A percentile compares a stretch with the other conserved stretches of the same genome.
These are phyloP conservation scores for Penicillium odoratum DNA, from an alignment of 495 filamentous ascomycete genomes.

Conservation along the genomic window DNA sequence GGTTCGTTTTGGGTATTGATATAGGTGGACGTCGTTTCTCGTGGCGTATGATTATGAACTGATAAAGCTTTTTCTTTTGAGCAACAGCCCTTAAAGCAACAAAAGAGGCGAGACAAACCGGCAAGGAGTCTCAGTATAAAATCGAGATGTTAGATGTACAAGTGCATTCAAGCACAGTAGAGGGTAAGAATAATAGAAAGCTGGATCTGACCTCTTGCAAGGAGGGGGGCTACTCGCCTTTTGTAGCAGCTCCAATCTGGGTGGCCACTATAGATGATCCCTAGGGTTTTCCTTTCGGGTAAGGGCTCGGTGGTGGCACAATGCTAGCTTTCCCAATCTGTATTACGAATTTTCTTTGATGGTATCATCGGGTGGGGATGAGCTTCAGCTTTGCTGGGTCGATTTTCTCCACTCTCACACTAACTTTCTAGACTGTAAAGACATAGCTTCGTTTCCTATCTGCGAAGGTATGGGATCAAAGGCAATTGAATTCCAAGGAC, in stretches of 20 bases:
- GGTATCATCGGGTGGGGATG: not conserved
- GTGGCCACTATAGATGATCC: not conserved
- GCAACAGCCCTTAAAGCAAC: constrained; percentile 28
- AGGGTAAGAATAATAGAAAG: constrained; percentile 3
- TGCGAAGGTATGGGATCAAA: not conserved
- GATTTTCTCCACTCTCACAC: constrained; percentile 6
- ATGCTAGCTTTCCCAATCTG: not conserved
- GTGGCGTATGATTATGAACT: constrained; percentile 15
- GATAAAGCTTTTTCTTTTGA: constrained; percentile 19
- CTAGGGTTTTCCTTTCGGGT: not conserved
- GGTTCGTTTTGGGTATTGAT: not conserved
- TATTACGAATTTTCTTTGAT: constrained; percentile 2
- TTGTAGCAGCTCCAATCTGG: constrained; percentile 16
- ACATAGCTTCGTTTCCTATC: not conserved
- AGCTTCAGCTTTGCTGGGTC: constrained; percentile 18
- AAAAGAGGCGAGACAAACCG: constrained; percentile 23
- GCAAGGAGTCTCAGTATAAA: constrained; percentile 9
- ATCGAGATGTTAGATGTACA: constrained; percentile 1
- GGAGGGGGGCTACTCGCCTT: constrained; percentile 6
- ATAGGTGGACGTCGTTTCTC: constrained; percentile 6
- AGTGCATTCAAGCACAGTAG: constrained; percentile 2
- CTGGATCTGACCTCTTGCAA: not conserved
- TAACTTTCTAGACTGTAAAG: constrained; percentile 1
- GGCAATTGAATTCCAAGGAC: constrained; percentile 7
- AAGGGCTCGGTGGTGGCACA: not conserved